phyloP scores from a whole-genome alignment of 2,329 filamentous ascomycete genomes.

The Fusarium sp. region DNA sequence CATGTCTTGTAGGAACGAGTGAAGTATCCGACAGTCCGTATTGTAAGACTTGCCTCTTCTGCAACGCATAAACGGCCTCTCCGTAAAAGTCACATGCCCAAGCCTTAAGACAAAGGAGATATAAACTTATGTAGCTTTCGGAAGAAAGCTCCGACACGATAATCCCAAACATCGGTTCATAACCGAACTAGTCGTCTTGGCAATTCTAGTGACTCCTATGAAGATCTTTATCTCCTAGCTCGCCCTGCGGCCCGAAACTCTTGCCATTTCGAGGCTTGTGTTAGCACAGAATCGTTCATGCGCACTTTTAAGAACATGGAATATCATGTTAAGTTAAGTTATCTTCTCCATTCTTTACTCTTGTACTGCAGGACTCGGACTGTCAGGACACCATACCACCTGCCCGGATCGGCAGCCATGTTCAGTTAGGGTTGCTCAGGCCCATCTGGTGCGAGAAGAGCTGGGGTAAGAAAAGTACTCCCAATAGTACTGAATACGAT shows the following conservation, averaged over 20 bases:
- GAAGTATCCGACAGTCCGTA: neutral
- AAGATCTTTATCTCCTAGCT: neutral
- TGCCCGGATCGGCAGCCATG: slow-evolving; percentile 6
- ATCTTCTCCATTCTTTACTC: neutral
- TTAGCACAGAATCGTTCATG: neutral
- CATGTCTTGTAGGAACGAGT: too few species aligned
- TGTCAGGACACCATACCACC: slow-evolving; percentile 1
- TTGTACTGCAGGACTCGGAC: slow-evolving; percentile 8
- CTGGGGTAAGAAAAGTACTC: neutral
- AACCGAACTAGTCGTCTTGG: neutral
- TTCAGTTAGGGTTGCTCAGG: neutral
- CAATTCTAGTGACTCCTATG: neutral
- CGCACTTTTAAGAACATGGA: neutral
- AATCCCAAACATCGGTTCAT: neutral
- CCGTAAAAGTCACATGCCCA: neutral
- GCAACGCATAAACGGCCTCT: neutral
- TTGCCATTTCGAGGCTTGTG: neutral
- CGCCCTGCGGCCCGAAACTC: neutral
- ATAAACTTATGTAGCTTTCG: neutral
- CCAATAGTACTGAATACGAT: neutral
- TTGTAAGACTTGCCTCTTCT: neutral
- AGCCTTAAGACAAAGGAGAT: neutral
- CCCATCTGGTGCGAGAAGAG: too few species aligned
- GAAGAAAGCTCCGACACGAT: neutral
- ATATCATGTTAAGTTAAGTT: neutral